phyloP scores from a whole-genome alignment of 2,329 filamentous ascomycete genomes.

The Colletotrichum tofieldiae region DNA sequence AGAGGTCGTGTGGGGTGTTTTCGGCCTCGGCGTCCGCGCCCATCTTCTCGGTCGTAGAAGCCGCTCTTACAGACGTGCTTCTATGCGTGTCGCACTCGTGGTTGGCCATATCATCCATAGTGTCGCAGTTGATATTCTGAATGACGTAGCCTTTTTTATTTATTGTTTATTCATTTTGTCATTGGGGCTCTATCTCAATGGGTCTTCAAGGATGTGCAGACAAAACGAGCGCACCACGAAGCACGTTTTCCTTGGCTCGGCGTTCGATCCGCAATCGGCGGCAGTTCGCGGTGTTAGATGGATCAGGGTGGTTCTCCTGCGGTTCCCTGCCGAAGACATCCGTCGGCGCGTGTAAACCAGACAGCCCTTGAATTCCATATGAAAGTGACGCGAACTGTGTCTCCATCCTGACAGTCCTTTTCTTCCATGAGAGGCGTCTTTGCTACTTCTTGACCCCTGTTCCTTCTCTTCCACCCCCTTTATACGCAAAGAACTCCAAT shows the following conservation, averaged over 20 bases:
- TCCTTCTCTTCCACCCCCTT: neutral
- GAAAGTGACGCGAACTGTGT: neutral
- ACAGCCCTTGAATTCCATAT: neutral
- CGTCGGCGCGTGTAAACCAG: neutral
- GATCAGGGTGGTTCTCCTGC: too few species aligned
- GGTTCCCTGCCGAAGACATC: neutral
- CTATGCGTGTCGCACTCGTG: neutral
- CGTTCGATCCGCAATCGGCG: slow-evolving; percentile 1
- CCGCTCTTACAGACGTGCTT: neutral
- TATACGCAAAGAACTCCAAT: neutral
- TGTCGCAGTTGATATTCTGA: too few species aligned
- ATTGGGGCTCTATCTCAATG: neutral
- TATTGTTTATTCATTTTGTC: neutral
- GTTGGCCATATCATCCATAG: neutral
- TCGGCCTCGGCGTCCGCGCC: slow-evolving; percentile 33
- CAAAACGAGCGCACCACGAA: neutral
- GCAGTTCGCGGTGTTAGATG: neutral
- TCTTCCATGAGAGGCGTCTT: neutral
- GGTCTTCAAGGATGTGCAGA: neutral
- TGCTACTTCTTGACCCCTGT: neutral
- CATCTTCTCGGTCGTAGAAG: neutral
- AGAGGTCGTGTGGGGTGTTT: slow-evolving; percentile 2
- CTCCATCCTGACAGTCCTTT: neutral
- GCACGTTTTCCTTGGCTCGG: neutral
- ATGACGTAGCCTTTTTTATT: too few species aligned